Evolutionary conservation across 2,329 filamentous ascomycete species (phyloP), one percentile per base, ranked within the genome.

Genomic region (Aspergillus sp.): DNA sequence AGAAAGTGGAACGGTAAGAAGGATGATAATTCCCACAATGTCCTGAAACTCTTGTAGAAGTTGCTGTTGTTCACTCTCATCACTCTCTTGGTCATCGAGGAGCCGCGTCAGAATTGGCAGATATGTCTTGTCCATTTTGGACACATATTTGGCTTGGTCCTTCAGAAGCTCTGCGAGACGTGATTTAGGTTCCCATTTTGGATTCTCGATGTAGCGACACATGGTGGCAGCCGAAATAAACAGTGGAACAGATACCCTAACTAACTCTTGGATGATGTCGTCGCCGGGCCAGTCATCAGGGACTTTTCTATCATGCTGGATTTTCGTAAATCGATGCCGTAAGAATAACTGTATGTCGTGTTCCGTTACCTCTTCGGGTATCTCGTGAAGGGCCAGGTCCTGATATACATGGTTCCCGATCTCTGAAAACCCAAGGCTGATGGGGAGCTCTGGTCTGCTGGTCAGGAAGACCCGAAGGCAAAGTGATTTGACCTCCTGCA

Each of bases 371-470:
- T 30, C 17, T 16, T 54, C 33, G 5, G 60, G 48, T 3, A 68
- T 51, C 5, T 66, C 51, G 49, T 56, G 51, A 11, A 67, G 59
- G 36, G 51, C 50, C 14, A 64, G 16, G 44, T 62, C 56, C 22
- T 60, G 59, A 53, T 63, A 49, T 10, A 56, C 44, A 17, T 40
- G 22, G 16, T 55, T 30, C 3, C 19, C 30, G 22, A 63, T 56
- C 8, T 58, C 22, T 40, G 47, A 16, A 49, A 65, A 65, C 2
- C 59, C 63, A 16, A 57, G 45, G 3, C 50, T 40, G 14, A 66
- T 60, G 10, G 62, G 57, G 9, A 59, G 20, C 17, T 68, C 64
- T 1, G 65, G 65, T n/a, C 64, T 49, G 47, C 64, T 65, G 2
- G 64, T 66, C 6, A 65, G 4, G 20, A 67, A 63, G 14, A 64